phyloP scores from a whole-genome alignment of 202 grass and related monocot species.

The Cymbopogon flexuosus region DNA sequence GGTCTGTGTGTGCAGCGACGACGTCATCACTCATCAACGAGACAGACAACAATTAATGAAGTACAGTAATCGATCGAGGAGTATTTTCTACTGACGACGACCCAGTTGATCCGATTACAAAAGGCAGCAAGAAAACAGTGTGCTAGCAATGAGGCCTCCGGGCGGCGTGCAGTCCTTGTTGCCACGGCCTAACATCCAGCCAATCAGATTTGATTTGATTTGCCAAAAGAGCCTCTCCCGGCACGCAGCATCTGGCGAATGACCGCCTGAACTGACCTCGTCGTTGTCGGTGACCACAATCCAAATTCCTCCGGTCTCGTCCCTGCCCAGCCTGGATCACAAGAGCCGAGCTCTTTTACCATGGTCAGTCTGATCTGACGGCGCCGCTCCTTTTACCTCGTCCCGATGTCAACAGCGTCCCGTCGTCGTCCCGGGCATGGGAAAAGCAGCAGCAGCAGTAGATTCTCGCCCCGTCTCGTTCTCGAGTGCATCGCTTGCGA shows the following conservation, averaged over 20 bases:
- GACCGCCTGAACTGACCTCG: constrained; percentile 1
- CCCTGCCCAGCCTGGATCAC: no score
- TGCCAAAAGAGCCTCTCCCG: not conserved
- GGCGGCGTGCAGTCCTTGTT: no score
- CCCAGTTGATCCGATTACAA: not conserved
- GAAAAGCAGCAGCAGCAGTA: not conserved
- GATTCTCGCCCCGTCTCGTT: not conserved
- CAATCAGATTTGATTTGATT: not conserved
- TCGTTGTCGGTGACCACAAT: not conserved
- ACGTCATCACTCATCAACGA: no score
- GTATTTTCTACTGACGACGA: not conserved
- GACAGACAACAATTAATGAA: no score
- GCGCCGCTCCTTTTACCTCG: not conserved
- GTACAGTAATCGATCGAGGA: not conserved
- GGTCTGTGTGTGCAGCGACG: no score
- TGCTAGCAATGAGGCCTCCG: no score
- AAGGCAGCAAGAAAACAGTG: not conserved
- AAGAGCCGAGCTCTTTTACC: no score
- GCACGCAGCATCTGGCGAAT: not conserved
- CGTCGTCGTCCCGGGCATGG: not conserved
- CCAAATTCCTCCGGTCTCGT: not conserved
- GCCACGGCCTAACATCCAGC: not conserved
- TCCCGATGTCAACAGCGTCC: not conserved
- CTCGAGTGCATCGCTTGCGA: not conserved
- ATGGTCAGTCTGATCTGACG: not conserved